Evolutionary conservation across 805 yeast species (phyloP), one percentile per base, ranked within the genome.

Genomic region (Osmozyma mogii): DNA sequence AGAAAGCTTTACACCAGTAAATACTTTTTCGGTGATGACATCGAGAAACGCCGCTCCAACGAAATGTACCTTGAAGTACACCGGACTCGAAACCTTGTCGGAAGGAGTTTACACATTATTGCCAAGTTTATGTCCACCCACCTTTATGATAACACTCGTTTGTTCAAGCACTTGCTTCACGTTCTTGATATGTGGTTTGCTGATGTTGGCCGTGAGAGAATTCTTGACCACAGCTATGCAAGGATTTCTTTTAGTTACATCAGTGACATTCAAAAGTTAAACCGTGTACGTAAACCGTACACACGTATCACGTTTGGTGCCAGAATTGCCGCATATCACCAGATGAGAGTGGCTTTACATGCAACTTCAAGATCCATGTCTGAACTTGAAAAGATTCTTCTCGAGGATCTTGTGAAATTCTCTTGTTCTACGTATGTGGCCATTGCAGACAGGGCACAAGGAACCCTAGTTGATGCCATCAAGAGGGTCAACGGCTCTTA

Each of bases 301-400:
- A 87, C 97, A 0, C 74, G 96, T 47, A 68, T 84, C 1, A 69
- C 82, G 2, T 49, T 85, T n/a, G 94, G 83, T 3, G 72, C 83
- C 0, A 68, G 94, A 31, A 63, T 85, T 9, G 81, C 77, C 31
- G 59, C 77, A 10, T 81, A 75, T 38, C 96, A 88, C 41, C 72
- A 74, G 50, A 77, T 81, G 41, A 70, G 97, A 41, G 72, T 80
- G 15, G 61, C 75, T 1, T 64, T 83, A 21, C 84, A 78, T 43
- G 70, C 85, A 1, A 80, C 89, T 0, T 75, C 82, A 3, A 66
- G 95, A 37, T 59, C 76, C 5, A 83, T 84, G 44, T 71, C 84
- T 0, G 70, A 66, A 6, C 48, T 79, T 7, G 96, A 87, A 38
- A 70, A 64, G 31, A 31, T 61, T 2, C 54, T 92, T 22, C 51